Evolutionary conservation across 169 alveolate species (phyloP).

Genomic region (Eimeria maxima): DNA sequence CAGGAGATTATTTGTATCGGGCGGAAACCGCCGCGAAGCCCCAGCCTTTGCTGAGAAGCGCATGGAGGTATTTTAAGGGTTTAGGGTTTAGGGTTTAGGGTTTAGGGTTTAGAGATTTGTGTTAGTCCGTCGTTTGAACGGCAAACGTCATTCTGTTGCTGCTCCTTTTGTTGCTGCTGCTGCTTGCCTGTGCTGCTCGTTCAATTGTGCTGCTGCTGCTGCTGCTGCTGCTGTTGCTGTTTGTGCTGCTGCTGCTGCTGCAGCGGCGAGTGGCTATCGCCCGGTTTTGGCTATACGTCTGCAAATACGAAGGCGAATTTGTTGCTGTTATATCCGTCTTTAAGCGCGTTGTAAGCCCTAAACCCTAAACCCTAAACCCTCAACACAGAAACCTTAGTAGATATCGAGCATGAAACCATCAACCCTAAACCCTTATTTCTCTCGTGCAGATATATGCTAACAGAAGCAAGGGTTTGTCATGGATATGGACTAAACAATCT

Average conservation of each 20-base stretch:
- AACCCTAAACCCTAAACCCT: background rate
- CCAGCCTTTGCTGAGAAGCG: background rate
- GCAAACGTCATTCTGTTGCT: background rate
- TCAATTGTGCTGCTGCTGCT: no score
- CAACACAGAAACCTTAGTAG: background rate
- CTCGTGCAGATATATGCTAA: background rate
- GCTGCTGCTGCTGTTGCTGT: background rate
- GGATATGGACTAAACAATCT: background rate
- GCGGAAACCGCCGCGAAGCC: background rate
- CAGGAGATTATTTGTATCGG: background rate
- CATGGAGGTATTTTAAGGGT: background rate
- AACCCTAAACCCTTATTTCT: background rate
- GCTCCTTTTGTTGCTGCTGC: background rate
- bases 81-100: background rate
- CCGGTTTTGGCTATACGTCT: conserved; percentile 55
- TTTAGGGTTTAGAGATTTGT: background rate
- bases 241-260: background rate
- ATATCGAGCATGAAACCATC: no score
- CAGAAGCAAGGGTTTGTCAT: no score
- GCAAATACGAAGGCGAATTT: conserved; percentile 53
- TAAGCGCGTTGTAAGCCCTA: background rate
- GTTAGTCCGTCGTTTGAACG: no score
- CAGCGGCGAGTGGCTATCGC: conserved; percentile 52
- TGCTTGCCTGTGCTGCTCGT: no score
- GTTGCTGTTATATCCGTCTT: conserved; percentile 37